A percentile compares a stretch with the other conserved stretches of the same genome.
Conservation (phyloP, 768 basidiomycete genomes). For the Strobilomyces confusus region DNA sequence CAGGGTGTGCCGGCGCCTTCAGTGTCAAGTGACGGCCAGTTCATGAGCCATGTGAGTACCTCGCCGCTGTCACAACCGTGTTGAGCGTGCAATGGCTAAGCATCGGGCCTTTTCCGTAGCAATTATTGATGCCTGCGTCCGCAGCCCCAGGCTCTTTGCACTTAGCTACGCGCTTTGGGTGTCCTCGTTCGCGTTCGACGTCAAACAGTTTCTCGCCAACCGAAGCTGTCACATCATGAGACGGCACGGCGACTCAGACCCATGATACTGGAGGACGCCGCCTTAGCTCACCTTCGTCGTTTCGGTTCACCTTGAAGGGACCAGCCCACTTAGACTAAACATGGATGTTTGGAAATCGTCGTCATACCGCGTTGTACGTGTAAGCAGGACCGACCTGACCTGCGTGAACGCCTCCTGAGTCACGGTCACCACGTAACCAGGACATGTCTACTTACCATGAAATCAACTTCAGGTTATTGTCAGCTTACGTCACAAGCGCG, state of each 20-base stretch:
- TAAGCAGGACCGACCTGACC: not conserved
- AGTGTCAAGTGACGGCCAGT: not conserved
- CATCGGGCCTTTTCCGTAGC: not conserved
- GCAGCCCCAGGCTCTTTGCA: not conserved
- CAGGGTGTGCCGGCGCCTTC: not conserved
- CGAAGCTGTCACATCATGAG: not conserved
- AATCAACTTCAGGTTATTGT: no score
- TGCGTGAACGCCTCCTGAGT: not conserved
- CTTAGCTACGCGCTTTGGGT: not conserved
- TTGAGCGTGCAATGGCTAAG: not conserved
- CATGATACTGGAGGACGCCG: not conserved
- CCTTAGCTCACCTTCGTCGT: not conserved
- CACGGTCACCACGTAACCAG: not conserved
- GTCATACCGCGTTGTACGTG: not conserved
- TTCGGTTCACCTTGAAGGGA: not conserved
- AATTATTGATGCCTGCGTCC: not conserved
- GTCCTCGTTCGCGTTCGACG: no score
- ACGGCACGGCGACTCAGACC: not conserved
- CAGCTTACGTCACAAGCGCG: not conserved
- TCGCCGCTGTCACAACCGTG: not conserved
- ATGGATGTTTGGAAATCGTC: not conserved
- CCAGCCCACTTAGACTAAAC: constrained; percentile 2
- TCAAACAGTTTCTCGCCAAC: not conserved
- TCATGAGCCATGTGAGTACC: constrained; percentile 1
- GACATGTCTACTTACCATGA: no score